Evolutionary conservation across 371 early-diverging fungal species (phyloP).

Genomic region (Synchytrium microbalum): DNA sequence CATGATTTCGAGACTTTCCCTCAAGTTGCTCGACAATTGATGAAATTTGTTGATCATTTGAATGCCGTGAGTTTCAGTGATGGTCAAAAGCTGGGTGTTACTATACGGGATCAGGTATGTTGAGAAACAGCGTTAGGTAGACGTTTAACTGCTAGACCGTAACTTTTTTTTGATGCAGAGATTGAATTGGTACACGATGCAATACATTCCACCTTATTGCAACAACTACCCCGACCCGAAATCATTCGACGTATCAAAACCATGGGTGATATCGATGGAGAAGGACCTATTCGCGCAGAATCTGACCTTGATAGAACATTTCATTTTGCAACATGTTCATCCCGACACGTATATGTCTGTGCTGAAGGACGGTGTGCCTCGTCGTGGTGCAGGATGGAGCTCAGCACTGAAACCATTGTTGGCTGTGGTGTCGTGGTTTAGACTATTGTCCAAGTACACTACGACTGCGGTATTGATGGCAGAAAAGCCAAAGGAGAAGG

Average conservation of each 20-base stretch:
- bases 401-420: conserved; percentile 31
- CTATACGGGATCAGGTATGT: conserved; percentile 39
- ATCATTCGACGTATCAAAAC: conserved; percentile 20
- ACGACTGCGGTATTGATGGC: conserved; percentile 30
- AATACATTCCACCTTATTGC: conserved; percentile 38
- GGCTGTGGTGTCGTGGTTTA: conserved; percentile 37
- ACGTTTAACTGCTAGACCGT: neutral
- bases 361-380: conserved; percentile 21
- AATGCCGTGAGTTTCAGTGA: conserved; percentile 34
- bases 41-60: conserved; percentile 32
- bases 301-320: conserved; percentile 36
- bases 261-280: conserved; percentile 34
- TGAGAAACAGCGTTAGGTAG: neutral
- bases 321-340: conserved; percentile 35
- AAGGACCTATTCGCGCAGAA: conserved; percentile 34
- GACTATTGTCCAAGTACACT: conserved; percentile 27
- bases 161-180: conserved; percentile 17
- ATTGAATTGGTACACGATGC: conserved; percentile 40
- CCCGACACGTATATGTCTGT: conserved; percentile 39
- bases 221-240: conserved; percentile 14
- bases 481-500: conserved; percentile 30
- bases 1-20: conserved; percentile 35
- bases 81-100: conserved; percentile 40
- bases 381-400: conserved; percentile 19
- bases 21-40: conserved; percentile 24